Evolutionary conservation across 257 asterid genomes (phyloP).

Genomic region (Capsicum pubescens): DNA sequence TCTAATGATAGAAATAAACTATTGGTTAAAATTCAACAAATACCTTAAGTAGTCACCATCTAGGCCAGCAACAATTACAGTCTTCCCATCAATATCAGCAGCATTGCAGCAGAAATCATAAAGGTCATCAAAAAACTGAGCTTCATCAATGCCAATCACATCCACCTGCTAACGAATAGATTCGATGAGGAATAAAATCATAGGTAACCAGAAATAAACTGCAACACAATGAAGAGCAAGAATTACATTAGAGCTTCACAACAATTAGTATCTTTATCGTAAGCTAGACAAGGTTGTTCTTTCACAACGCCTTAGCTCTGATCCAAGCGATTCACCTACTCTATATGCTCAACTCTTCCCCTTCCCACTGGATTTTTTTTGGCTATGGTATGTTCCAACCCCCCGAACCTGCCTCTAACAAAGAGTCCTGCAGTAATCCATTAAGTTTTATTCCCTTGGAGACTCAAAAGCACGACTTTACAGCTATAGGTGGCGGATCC

Average conservation of each 20-base stretch:
- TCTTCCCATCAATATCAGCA: slow-evolving; percentile 81
- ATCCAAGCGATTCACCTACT: neutral
- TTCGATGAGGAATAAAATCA: neutral
- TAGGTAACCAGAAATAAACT: neutral
- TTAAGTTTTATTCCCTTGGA: neutral
- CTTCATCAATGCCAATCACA: slow-evolving; percentile 91
- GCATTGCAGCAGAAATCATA: slow-evolving; percentile 80
- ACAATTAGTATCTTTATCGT: neutral
- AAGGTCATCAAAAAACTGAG: slow-evolving; percentile 84
- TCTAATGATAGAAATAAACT: neutral
- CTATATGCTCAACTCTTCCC: neutral
- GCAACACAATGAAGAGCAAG: neutral
- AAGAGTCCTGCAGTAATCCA: neutral
- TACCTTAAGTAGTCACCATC: slow-evolving; percentile 91
- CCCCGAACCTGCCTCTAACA: neutral
- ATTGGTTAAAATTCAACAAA: neutral
- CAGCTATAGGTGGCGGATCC: neutral
- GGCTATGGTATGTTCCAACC: neutral
- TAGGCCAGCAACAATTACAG: slow-evolving; percentile 77
- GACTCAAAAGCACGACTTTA: neutral
- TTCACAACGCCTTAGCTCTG: neutral
- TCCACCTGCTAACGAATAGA: slow-evolving; percentile 57
- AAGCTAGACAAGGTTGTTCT: neutral
- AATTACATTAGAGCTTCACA: neutral
- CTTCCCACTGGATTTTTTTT: neutral